Evolutionary conservation across 164 flowering plant species (phyloP).

Genomic region (Annona squamosa): DNA sequence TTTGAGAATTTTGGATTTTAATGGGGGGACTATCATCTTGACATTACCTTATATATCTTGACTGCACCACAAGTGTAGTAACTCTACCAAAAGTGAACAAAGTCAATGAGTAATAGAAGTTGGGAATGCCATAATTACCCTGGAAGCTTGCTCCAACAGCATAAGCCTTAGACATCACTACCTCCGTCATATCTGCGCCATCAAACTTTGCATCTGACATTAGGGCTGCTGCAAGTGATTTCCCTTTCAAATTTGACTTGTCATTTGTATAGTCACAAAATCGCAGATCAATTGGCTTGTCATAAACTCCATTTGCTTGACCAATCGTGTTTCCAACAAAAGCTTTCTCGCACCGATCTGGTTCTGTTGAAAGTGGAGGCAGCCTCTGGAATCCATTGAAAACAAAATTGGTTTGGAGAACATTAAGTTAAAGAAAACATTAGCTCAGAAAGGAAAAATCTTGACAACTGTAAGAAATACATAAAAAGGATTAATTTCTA

Average conservation of each 20-base stretch:
- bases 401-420: neutral
- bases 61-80: no score
- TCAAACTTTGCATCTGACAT: slow-evolving; percentile 97
- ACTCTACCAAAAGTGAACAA: no score
- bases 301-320: slow-evolving; percentile 98
- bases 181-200: slow-evolving; percentile 97
- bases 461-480: neutral
- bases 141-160: slow-evolving; percentile 98
- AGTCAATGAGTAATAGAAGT: neutral
- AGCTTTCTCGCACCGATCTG: slow-evolving; percentile 81
- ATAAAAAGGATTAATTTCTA: neutral
- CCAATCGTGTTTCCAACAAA: slow-evolving; percentile 97
- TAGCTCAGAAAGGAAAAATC: neutral
- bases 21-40: no score
- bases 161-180: slow-evolving; percentile 98
- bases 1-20: no score
- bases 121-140: slow-evolving; percentile 33
- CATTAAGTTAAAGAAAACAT: neutral
- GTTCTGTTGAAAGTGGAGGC: slow-evolving; percentile 83
- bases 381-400: slow-evolving; percentile 46
- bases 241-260: slow-evolving; percentile 82
- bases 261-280: slow-evolving; percentile 92
- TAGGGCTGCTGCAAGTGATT: slow-evolving; percentile 87
- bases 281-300: slow-evolving; percentile 86
- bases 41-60: no score